Base-by-base conservation (phyloP, 331 rosid species). In the Pyracantha coccinea region DNA sequence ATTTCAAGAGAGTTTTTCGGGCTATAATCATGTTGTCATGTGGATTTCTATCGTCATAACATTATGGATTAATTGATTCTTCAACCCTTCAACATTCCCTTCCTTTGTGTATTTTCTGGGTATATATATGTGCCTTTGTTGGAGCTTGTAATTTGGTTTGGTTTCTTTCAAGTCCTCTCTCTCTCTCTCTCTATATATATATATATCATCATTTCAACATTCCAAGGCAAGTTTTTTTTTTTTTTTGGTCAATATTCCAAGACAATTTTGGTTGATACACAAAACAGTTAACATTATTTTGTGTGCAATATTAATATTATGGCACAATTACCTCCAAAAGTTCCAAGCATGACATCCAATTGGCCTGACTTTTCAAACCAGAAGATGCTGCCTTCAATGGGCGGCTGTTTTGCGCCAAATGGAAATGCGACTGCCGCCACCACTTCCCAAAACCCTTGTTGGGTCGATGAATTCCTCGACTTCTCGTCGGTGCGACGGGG, bases 291-390 rank as follows among this genome's bases (percentile, higher is more conserved):
- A 38, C 14, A 38, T 38, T 38, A 11, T 38, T 38, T 38, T 38
- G 45, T 38, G 45, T 38, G 45, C 45, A 38, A 38, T 38, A 38
- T 38, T 38, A 38, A 38, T 3, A 2, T 58, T 17, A 93, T 94
- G 99, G 97, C 99, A 20, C 97, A 94, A 59, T 88, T 94, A 28
- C 99, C 99, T 66, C 99, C 99, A 0, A 94, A 94, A 82, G 80
- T 92, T 80, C 99, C 99, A 41, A 92, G 83, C 81, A 76, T 87
- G 82, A 44, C 80, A 24, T 81, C 88, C 20, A 85, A 78, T 83
- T 94, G 97, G 99, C 81, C 90, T 16, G 99, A 86, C 29, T 77
- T 89, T 1, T 58, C 84, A 2, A 86, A 83, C 41, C 89, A 81
- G 11, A 90, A 80, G 55, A 79, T 85, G 72, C 83, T 79, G 69